Conservation (phyloP, 495 filamentous ascomycete genomes). For the Penicillium lividum region DNA sequence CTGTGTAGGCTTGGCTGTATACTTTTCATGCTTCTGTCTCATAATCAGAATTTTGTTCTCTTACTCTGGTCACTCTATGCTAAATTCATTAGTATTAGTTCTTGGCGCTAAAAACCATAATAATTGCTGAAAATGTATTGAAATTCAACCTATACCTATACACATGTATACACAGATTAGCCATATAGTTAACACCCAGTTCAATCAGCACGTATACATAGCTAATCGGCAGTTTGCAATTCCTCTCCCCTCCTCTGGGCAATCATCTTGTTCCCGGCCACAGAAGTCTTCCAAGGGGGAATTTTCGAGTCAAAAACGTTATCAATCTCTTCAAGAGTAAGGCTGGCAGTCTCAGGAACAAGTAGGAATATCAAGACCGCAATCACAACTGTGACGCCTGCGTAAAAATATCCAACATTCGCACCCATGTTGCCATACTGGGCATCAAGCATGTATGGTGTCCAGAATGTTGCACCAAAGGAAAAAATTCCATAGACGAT, state of each 20-base stretch:
- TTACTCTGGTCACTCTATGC: neutral
- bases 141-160: neutral
- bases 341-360: slow-evolving; percentile 31
- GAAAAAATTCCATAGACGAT: slow-evolving; percentile 28
- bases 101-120: neutral
- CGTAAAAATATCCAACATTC: slow-evolving; percentile 35
- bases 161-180: neutral
- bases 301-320: slow-evolving; percentile 26
- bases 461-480: slow-evolving; percentile 33
- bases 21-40: neutral
- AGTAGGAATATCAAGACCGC: slow-evolving; percentile 21
- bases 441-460: slow-evolving; percentile 31
- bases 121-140: neutral
- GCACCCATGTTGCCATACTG: slow-evolving; percentile 33
- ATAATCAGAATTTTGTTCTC: neutral
- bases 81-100: slow-evolving; percentile 2
- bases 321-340: slow-evolving; percentile 35
- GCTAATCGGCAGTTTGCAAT: neutral
- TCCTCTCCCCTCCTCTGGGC: neutral
- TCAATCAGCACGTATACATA: slow-evolving; percentile 22
- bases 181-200: slow-evolving; percentile 16
- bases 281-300: slow-evolving; percentile 30
- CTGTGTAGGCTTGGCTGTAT: neutral
- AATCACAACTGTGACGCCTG: slow-evolving; percentile 25
- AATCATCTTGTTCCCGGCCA: slow-evolving; percentile 18